Base-by-base conservation (phyloP, 2,329 filamentous ascomycete species). In the Metarhizium sp. region DNA sequence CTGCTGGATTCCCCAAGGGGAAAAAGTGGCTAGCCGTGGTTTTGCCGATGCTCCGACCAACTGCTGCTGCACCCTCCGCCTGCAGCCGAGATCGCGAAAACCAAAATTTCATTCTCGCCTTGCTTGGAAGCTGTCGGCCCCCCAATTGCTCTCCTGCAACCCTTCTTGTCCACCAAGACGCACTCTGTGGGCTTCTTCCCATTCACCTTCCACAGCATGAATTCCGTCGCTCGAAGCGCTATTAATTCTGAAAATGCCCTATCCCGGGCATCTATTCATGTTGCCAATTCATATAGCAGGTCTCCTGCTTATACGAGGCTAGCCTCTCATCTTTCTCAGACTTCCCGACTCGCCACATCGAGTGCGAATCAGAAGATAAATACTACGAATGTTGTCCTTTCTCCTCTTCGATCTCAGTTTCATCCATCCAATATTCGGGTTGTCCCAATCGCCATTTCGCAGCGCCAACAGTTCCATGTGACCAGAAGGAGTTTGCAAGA, bases 241-340 rank as follows among this genome's bases (percentile, higher is more conserved):
- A 63, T 61, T 47, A 69, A 70, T 60, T 68, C 75, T 61, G 69
- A 75, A 59, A 68, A 68, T 61, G 70, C 69, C 60, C 66, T 78
- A 47, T 66, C 70, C 18, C 69, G 75, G 66, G 70, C 71, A 53
- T 71, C 74, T 60, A 65, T 71, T 56, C 69, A 72, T 58, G 51
- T 64, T 51, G 60, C 58, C 59, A 57, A 66, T 58, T 68, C 71
- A 54, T 64, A 70, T 59, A 69, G 73, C 66, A 75, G 73, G 70
- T 73, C 74, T 53, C 75, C 76, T 55, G 74, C 76, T 25, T 77
- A 75, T 60, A 69, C 73, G 64, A 73, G 77, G 69, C 73, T 80
- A 75, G 67, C 66, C 56, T 72, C 67, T 50, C 63, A 69, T 56
- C 64, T 71, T 55, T 66, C 66, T 32, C 65, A 64, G 50, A 63